A percentile compares a stretch with the other conserved stretches of the same genome.
Conservation (phyloP, 352 stramenopile genomes). For the Phytophthora hibernalis region DNA sequence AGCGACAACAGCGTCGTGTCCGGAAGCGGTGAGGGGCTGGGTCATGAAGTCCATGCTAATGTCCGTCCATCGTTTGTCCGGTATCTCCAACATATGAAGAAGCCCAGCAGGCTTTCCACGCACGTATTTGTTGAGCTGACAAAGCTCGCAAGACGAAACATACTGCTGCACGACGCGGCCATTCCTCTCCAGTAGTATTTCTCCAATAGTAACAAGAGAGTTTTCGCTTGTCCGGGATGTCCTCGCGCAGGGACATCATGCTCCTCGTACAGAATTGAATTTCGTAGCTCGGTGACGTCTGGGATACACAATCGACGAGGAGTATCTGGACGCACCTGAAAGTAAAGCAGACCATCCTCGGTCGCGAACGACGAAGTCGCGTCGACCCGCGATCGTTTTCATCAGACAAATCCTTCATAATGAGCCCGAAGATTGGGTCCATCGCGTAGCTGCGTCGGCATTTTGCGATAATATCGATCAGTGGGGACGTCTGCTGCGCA, state of each 20-base stretch:
- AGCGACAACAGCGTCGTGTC: too few species aligned
- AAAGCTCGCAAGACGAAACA: conserved; percentile 15
- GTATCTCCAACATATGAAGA: too few species aligned
- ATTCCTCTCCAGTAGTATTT: conserved; percentile 18
- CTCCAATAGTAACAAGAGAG: not conserved
- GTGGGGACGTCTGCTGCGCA: too few species aligned
- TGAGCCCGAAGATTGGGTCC: too few species aligned
- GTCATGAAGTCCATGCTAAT: too few species aligned
- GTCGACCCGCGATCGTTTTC: not conserved
- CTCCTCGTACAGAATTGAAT: conserved; percentile 2
- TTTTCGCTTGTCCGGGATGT: conserved; percentile 16
- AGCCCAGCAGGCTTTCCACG: not conserved
- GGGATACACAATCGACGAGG: conserved; percentile 17
- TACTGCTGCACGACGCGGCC: conserved; percentile 1
- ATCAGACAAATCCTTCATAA: not conserved
- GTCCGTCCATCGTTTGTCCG: too few species aligned
- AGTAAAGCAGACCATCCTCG: conserved; percentile 7
- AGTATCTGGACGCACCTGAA: not conserved
- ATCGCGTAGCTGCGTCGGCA: too few species aligned
- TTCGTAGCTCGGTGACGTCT: not conserved
- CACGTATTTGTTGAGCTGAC: conserved; percentile 15
- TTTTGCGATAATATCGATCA: too few species aligned
- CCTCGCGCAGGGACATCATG: conserved; percentile 7
- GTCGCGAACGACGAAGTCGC: conserved; percentile 2
- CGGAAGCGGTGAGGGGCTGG: too few species aligned